Conservation (phyloP, 371 early-diverging fungal species). For the Apophysomyces elegans region DNA sequence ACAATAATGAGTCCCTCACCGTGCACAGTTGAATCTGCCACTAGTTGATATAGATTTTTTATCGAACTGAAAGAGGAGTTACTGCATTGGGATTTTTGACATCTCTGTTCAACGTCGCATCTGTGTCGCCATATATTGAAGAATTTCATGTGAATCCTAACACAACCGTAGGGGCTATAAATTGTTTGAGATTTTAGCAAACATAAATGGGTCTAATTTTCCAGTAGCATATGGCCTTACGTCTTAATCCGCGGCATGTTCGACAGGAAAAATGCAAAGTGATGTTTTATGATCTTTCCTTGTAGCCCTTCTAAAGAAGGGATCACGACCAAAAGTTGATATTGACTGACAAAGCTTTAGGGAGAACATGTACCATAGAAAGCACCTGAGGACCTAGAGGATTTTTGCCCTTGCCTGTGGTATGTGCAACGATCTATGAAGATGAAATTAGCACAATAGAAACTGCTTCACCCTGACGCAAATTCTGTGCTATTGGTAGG, state of each 20-base stretch:
- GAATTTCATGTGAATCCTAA: slow-evolving; percentile 13
- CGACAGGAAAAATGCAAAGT: too few relatives aligned
- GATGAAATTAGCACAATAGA: background rate
- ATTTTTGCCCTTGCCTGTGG: background rate
- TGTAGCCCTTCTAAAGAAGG: too few relatives aligned
- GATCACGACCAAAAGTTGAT: background rate
- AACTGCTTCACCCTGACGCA: background rate
- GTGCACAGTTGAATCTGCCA: too few relatives aligned
- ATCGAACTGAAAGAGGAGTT: too few relatives aligned
- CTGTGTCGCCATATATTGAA: background rate
- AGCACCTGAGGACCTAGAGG: slow-evolving; percentile 7
- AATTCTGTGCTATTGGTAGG: too few relatives aligned
- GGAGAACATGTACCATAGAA: slow-evolving; percentile 13
- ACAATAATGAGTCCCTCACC: too few relatives aligned
- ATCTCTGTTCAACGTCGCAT: background rate
- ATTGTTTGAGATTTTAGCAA: slow-evolving; percentile 8
- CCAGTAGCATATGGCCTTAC: slow-evolving; percentile 9
- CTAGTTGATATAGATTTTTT: too few relatives aligned
- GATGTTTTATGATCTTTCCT: too few relatives aligned
- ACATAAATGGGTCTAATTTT: slow-evolving; percentile 1
- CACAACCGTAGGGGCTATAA: background rate
- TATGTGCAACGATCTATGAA: background rate
- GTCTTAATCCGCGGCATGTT: background rate
- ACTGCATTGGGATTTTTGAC: slow-evolving; percentile 10
- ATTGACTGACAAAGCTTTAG: slow-evolving; percentile 1